Evolutionary conservation across 2,329 filamentous ascomycete genomes (phyloP).

Genomic region (Diaporthe velutina): DNA sequence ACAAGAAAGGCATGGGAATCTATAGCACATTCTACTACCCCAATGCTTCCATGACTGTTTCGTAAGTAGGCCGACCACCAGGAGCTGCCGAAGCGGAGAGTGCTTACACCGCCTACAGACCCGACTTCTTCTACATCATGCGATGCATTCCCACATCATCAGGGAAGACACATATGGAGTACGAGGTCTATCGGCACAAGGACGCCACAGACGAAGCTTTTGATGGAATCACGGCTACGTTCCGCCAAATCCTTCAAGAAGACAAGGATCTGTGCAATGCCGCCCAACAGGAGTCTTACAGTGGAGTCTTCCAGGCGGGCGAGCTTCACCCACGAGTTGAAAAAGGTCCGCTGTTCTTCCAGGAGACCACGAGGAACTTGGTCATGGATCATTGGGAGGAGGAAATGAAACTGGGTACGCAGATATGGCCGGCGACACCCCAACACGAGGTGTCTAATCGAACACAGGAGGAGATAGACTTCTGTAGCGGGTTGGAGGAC

Average conservation of each 20-base stretch:
- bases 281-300: conserved; percentile 63
- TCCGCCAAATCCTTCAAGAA: conserved; percentile 64
- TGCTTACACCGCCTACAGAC: no score
- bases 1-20: conserved; percentile 41
- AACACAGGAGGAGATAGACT: neutral
- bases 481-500: neutral
- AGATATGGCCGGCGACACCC: neutral
- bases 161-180: conserved; percentile 57
- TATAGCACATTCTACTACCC: conserved; percentile 55
- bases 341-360: neutral
- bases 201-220: conserved; percentile 58
- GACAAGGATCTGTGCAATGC: conserved; percentile 64
- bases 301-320: conserved; percentile 63
- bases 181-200: conserved; percentile 64
- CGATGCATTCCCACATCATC: conserved; percentile 60
- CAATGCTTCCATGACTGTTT: conserved; percentile 52
- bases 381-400: neutral
- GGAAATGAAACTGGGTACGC: neutral
- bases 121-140: conserved; percentile 66
- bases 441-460: neutral
- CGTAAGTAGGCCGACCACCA: no score
- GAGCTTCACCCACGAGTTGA: conserved; percentile 58
- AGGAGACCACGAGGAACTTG: neutral
- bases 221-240: no score
- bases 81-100: no score